Evolutionary conservation across 768 basidiomycete genomes (phyloP).

Genomic region (Austroboletus festivus): DNA sequence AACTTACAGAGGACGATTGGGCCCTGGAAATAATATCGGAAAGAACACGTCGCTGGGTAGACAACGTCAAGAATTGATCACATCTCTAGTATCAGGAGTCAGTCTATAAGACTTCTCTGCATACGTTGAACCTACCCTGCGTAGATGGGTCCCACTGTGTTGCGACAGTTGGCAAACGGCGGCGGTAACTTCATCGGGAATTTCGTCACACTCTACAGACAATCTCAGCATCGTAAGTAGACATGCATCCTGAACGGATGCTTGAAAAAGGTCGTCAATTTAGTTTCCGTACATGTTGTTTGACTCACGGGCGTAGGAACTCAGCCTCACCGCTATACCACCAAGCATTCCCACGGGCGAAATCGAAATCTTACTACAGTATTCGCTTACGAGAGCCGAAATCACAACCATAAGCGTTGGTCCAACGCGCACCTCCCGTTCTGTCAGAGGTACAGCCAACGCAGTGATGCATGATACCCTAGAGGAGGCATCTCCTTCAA

Average conservation of each 20-base stretch:
- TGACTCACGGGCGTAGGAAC: constrained; percentile 42
- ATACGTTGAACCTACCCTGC: constrained; percentile 41
- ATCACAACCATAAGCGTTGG: constrained; percentile 65
- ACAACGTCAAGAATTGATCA: constrained; percentile 58
- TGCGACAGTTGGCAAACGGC: constrained; percentile 44
- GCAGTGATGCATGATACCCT: constrained; percentile 43
- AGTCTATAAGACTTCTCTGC: not conserved
- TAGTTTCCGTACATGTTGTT: constrained; percentile 14
- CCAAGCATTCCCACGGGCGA: constrained; percentile 48
- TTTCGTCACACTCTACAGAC: constrained; percentile 52
- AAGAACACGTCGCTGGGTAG: constrained; percentile 43
- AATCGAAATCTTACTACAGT: constrained; percentile 48
- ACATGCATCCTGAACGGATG: constrained; percentile 69
- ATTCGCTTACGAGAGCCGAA: constrained; percentile 67
- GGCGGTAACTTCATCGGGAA: constrained; percentile 44
- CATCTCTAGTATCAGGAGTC: constrained; percentile 51
- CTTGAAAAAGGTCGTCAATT: constrained; percentile 34
- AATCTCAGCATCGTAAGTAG: constrained; percentile 71
- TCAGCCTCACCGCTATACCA: constrained; percentile 42
- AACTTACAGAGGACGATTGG: constrained; percentile 54
- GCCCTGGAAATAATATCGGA: constrained; percentile 45
- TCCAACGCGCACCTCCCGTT: constrained; percentile 37
- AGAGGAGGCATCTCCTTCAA: constrained; percentile 40
- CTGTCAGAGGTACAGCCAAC: constrained; percentile 43
- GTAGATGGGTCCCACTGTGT: constrained; percentile 52